Conservation (phyloP, 2,329 filamentous ascomycete genomes). For the Stagonosporopsis chrysanthemi region DNA sequence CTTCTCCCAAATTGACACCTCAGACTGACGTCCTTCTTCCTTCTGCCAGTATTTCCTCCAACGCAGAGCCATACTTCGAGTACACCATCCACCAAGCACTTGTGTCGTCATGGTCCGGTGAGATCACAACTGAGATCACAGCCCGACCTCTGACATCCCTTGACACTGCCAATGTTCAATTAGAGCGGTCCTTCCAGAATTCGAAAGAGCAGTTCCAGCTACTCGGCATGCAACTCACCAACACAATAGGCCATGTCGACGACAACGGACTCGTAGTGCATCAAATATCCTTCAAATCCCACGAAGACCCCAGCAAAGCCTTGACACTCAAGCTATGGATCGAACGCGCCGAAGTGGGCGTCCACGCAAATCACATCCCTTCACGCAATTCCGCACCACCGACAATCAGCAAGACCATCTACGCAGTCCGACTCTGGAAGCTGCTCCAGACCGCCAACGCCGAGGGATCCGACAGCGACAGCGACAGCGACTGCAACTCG, state of each 20-base stretch:
- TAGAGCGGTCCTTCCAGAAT: slow-evolving; percentile 19
- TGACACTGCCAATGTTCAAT: slow-evolving; percentile 28
- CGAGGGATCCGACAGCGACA: background rate
- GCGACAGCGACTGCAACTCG: background rate
- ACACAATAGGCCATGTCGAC: slow-evolving; percentile 15
- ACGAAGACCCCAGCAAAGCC: slow-evolving; percentile 21
- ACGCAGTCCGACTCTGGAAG: slow-evolving; percentile 33
- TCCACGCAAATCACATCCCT: slow-evolving; percentile 16
- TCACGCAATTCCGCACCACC: background rate
- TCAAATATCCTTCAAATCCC: slow-evolving; percentile 13
- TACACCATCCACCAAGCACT: slow-evolving; percentile 32
- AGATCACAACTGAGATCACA: slow-evolving; percentile 8
- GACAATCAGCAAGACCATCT: slow-evolving; percentile 27
- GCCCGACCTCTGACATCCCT: slow-evolving; percentile 20
- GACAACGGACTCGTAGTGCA: slow-evolving; percentile 21
- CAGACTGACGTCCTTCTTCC: background rate
- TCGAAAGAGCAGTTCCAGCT: slow-evolving; percentile 11
- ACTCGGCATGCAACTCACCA: slow-evolving; percentile 11
- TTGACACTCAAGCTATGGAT: slow-evolving; percentile 31
- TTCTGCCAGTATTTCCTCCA: background rate
- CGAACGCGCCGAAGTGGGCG: slow-evolving; percentile 22
- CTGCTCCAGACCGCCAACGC: slow-evolving; percentile 7
- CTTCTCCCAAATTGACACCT: no score
- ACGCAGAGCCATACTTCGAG: slow-evolving; percentile 35
- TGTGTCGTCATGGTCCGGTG: slow-evolving; percentile 2